These are phyloP conservation scores for Diaporthe citriasiana DNA, from an alignment of 2,329 filamentous ascomycete genomes.

Conservation along the genomic window DNA sequence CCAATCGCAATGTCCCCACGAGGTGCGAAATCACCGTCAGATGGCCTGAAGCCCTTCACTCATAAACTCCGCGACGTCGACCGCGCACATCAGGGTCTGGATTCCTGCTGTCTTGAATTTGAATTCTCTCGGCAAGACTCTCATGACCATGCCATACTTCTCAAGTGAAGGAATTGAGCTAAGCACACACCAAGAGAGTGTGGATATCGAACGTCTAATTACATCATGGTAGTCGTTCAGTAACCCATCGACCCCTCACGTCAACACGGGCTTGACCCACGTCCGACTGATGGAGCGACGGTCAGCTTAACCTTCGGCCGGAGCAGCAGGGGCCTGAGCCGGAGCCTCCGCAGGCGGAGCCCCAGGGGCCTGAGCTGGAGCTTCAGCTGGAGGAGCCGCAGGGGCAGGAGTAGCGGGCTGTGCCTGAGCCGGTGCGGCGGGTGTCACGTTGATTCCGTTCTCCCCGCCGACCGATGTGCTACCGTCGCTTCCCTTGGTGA, in stretches of 20 bases:
- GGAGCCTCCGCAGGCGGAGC: constrained; percentile 1
- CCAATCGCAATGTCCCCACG: neutral
- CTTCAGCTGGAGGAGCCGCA: neutral
- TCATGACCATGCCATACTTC: neutral
- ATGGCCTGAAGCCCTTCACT: neutral
- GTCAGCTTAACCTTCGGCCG: constrained; percentile 22
- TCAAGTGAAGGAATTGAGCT: neutral
- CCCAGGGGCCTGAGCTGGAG: neutral
- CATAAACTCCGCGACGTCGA: neutral
- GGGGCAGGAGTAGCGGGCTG: constrained; percentile 22
- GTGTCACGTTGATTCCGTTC: constrained; percentile 39
- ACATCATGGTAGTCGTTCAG: neutral
- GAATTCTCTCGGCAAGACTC: neutral
- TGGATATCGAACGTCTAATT: neutral
- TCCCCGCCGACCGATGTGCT: constrained; percentile 40
- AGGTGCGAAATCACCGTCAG: neutral
- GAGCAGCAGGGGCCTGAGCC: constrained; percentile 3
- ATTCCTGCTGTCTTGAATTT: neutral
- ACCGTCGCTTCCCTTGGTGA: constrained; percentile 40
- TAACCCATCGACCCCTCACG: neutral
- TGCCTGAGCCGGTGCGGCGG: constrained; percentile 13
- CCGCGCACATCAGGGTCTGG: neutral
- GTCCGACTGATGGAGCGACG: neutral
- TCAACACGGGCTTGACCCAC: neutral
- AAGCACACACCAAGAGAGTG: too few relatives aligned